A percentile compares a stretch with the other conserved stretches of the same genome.
Conservation (phyloP, 2,329 filamentous ascomycete species). For the Tolypocladium ophioglossoides region DNA sequence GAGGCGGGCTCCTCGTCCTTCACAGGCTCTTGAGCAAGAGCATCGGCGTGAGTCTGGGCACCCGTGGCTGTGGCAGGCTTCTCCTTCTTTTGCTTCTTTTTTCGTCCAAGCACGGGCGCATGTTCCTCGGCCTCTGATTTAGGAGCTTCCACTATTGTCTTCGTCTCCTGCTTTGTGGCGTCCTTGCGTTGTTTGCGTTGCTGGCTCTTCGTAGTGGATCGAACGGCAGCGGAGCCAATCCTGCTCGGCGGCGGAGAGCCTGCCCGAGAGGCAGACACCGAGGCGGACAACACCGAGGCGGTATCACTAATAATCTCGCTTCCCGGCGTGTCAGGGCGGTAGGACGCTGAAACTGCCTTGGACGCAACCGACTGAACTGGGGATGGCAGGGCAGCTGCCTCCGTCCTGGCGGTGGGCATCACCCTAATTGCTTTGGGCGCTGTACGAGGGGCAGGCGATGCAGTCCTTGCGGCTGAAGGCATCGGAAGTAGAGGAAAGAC, state of each 20-base stretch:
- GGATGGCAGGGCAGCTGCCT: slow-evolving; percentile 34
- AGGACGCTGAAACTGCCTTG: slow-evolving; percentile 17
- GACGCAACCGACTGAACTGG: slow-evolving; percentile 17
- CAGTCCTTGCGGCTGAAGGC: slow-evolving; percentile 30
- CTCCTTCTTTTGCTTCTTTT: slow-evolving; percentile 80
- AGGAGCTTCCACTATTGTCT: slow-evolving; percentile 38
- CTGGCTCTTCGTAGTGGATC: slow-evolving; percentile 66
- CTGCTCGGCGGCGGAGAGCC: slow-evolving; percentile 57
- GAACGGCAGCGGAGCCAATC: slow-evolving; percentile 58
- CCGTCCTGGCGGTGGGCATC: slow-evolving; percentile 43
- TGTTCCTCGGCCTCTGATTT: slow-evolving; percentile 45
- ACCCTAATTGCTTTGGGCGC: slow-evolving; percentile 60
- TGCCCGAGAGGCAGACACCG: slow-evolving; percentile 55
- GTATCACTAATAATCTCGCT: slow-evolving; percentile 71
- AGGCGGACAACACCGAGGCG: slow-evolving; percentile 62
- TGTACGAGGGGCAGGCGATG: slow-evolving; percentile 39
- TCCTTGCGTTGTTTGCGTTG: slow-evolving; percentile 68
- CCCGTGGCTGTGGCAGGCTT: slow-evolving; percentile 26
- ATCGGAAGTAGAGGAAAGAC: slow-evolving; percentile 41
- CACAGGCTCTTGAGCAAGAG: slow-evolving; percentile 4
- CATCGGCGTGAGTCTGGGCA: slow-evolving; percentile 4
- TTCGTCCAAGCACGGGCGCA: slow-evolving; percentile 66
- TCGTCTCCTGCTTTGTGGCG: slow-evolving; percentile 52
- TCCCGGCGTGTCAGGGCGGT: slow-evolving; percentile 60
- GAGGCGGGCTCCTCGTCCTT: slow-evolving; percentile 5